A percentile compares a stretch with the other conserved stretches of the same genome.
Evolutionary conservation across 1,139 yeast genomes (phyloP).

Genomic region (Geotrichum klebahnii): DNA sequence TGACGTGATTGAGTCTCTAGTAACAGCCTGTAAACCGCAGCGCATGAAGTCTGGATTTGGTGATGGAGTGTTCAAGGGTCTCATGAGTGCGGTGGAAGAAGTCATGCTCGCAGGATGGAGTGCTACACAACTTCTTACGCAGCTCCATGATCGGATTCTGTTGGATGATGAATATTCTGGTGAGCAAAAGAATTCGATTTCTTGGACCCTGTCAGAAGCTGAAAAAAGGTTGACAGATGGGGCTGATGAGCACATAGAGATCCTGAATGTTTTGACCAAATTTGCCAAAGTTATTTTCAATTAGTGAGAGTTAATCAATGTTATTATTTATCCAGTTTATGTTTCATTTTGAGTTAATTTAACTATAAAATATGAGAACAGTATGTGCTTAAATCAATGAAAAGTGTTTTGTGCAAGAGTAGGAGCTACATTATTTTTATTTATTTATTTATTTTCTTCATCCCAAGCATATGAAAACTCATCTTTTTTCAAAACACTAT

Average conservation of each 20-base stretch:
- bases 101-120: slow-evolving; percentile 79
- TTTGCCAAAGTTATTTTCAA: slow-evolving; percentile 34
- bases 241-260: slow-evolving; percentile 82
- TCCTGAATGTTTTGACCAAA: slow-evolving; percentile 64
- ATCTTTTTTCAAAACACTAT: no score
- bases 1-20: slow-evolving; percentile 46
- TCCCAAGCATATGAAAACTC: no score
- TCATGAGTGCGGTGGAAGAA: slow-evolving; percentile 51
- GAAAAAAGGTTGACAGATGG: slow-evolving; percentile 79
- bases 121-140: slow-evolving; percentile 72
- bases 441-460: no score
- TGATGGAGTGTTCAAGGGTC: slow-evolving; percentile 26
- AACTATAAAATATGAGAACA: no score
- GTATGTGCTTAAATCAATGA: no score
- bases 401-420: no score
- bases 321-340: background rate
- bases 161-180: slow-evolving; percentile 54
- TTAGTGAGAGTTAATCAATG: background rate
- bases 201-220: slow-evolving; percentile 64
- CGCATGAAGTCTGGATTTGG: slow-evolving; percentile 14
- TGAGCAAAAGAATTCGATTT: slow-evolving; percentile 57
- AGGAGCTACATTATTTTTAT: no score
- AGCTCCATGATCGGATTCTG: slow-evolving; percentile 71
- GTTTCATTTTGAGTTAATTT: no score
- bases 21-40: slow-evolving; percentile 38